These are phyloP conservation scores for Inonotus hispidus DNA, from an alignment of 1,284 basidiomycete species.

Conservation along the genomic window DNA sequence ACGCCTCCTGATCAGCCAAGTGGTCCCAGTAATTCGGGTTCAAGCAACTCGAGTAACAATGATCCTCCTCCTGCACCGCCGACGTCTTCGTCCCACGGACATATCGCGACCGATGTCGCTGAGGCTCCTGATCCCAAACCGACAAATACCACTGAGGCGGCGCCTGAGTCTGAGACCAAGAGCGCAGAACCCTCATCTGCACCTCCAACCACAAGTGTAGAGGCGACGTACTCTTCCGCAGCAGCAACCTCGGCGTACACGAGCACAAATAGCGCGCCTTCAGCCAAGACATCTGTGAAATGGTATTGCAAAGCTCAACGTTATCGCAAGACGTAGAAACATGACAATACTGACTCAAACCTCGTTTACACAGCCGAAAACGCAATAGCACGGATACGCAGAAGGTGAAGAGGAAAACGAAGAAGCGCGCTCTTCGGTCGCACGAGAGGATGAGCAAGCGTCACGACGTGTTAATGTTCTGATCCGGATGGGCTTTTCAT, in stretches of 20 bases:
- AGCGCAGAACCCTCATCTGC: neutral
- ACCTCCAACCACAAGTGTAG: neutral
- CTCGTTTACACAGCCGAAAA: neutral
- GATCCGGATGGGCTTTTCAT: neutral
- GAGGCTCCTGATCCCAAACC: neutral
- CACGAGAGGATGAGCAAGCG: slow-evolving; percentile 4
- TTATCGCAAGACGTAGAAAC: neutral
- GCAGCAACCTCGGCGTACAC: neutral
- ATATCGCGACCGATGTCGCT: neutral
- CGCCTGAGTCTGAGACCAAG: neutral
- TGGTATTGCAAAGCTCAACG: too few species aligned
- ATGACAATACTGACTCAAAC: neutral
- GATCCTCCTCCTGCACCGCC: neutral
- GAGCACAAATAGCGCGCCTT: too few species aligned
- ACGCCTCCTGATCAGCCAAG: neutral
- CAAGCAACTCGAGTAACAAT: neutral
- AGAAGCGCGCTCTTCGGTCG: neutral
- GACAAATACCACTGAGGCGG: too few species aligned
- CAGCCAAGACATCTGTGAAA: neutral
- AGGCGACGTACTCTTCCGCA: too few species aligned
- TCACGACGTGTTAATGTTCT: neutral
- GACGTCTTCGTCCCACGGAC: neutral
- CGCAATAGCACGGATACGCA: neutral
- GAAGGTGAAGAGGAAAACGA: neutral
- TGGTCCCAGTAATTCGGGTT: neutral